Conservation (phyloP, 192 early-diverging fungal species). For the Piromyces finnis region DNA sequence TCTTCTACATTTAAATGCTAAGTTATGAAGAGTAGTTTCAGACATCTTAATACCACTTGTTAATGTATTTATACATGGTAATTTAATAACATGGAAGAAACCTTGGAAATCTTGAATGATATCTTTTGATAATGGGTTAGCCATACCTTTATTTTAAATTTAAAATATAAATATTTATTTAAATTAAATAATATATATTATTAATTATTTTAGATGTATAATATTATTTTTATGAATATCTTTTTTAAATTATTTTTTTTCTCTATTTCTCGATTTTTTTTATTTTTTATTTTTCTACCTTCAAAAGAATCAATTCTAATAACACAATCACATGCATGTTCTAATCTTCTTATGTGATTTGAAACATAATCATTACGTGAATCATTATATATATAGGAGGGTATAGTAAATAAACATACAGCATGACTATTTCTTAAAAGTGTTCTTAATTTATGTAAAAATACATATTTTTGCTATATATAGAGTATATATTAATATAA, state of each 20-base stretch:
- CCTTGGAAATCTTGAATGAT: constrained; percentile 70
- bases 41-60: constrained; percentile 13
- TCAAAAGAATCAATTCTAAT: constrained; percentile 88
- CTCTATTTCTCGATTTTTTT: no score
- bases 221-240: no score
- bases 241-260: no score
- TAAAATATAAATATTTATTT: no score
- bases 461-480: constrained; percentile 31
- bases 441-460: constrained; percentile 55
- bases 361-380: constrained; percentile 6
- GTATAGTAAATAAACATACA: constrained; percentile 61
- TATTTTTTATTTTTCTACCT: constrained; percentile 34
- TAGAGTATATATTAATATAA: no score
- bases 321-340: constrained; percentile 69
- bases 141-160: constrained; percentile 12
- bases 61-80: constrained; percentile 58
- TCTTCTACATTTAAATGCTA: constrained; percentile 74
- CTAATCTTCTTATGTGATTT: constrained; percentile 24
- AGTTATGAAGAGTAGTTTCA: constrained; percentile 27
- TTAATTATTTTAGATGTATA: no score
- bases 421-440: constrained; percentile 61
- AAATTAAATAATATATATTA: no score
- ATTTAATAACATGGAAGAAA: constrained; percentile 67
- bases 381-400: constrained; percentile 52
- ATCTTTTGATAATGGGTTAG: constrained; percentile 23